Base-by-base conservation (phyloP, 139 green algal species). In the Coccomyxa sp. region DNA sequence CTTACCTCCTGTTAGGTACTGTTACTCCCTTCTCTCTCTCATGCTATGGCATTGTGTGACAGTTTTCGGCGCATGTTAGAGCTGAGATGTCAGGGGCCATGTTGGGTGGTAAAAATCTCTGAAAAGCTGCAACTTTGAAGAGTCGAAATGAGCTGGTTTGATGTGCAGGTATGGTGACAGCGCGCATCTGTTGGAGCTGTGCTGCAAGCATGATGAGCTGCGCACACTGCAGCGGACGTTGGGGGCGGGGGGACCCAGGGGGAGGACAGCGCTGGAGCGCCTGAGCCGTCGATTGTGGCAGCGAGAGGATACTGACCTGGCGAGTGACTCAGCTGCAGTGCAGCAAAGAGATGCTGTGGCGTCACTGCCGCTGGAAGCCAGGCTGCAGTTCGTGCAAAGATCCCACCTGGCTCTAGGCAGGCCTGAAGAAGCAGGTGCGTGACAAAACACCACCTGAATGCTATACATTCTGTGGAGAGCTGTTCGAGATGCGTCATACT, bases 161-260 rank as follows among this genome's bases (percentile, higher is more conserved):
- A 18, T 80, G 16, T 10, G 13, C 77, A 81, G 77, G 77, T 68
- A 71, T 32, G 51, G 51, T 32, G 27, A 18, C 31, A 17, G 14
- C 13, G 77, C 67, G 57, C 21, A 68, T 13, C 13, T 81, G 45
- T 25, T 68, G 18, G 21, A 31, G 23, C 77, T 81, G 11, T 30
- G 17, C 13, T 23, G 16, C 51, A 13, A 68, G 23, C 1, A 38
- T 38, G 57, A 32, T 51, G 51, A 81, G 77, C 51, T 81, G 51
- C 77, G 77, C 57, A 81, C 77, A 13, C 77, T 81, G 77, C 51
- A 74, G 57, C 77, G 77, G 13, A 45, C 57, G 0, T 57, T 81
- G 51, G 51, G 45, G 15, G 77, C 57, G 16, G 77, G 51, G 17
- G 77, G 57, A 13, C 57, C 18, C 13, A 31, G 17, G 13, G 77